Conservation (phyloP, 768 basidiomycete genomes). For the Leccinum pellstonianum region DNA sequence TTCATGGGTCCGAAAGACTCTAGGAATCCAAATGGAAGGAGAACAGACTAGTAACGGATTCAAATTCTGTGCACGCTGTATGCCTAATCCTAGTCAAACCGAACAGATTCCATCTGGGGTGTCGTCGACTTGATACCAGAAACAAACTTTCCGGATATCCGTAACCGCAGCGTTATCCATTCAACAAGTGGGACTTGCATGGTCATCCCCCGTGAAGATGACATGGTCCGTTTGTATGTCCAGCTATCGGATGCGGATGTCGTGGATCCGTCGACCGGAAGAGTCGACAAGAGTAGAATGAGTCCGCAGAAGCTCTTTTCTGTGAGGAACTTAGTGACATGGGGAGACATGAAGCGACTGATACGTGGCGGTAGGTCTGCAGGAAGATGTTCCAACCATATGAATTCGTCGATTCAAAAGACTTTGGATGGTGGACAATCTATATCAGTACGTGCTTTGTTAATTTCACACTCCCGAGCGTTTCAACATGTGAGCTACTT, state of each 20-base stretch:
- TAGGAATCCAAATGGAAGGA: constrained; percentile 1
- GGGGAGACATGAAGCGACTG: not conserved
- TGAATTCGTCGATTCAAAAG: not conserved
- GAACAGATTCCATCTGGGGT: not conserved
- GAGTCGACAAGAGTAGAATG: not conserved
- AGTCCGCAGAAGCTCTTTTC: not conserved
- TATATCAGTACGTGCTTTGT: not conserved
- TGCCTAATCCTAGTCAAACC: not conserved
- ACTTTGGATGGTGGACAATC: not conserved
- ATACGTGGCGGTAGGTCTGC: not conserved
- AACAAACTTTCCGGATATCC: constrained; percentile 1
- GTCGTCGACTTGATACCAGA: not conserved
- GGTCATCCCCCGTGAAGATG: not conserved
- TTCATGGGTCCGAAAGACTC: not conserved
- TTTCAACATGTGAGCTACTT: not conserved
- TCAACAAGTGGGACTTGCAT: not conserved
- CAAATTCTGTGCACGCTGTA: not conserved
- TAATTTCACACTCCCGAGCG: not conserved
- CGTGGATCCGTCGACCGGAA: not conserved
- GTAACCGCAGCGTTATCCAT: not conserved
- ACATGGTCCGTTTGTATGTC: not conserved
- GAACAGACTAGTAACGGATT: not conserved
- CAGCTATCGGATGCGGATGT: not conserved
- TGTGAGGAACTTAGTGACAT: not conserved
- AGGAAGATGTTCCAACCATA: not conserved